These are phyloP conservation scores for Mucor racemosus DNA, from an alignment of 371 early-diverging fungal genomes.

Conservation along the genomic window DNA sequence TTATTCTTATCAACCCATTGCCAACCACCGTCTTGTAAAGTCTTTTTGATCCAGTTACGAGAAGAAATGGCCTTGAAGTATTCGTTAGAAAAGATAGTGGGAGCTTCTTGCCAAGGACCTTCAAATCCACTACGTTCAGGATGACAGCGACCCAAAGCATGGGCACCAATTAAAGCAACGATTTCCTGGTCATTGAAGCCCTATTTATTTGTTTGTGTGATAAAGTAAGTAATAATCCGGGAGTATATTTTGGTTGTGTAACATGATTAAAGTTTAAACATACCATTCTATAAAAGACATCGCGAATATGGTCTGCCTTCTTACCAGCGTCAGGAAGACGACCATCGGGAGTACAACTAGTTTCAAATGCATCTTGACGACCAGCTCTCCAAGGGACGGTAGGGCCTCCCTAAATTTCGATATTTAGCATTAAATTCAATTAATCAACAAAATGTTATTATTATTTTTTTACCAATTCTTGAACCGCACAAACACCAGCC, in stretches of 20 bases:
- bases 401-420: conserved; percentile 72
- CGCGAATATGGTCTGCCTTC: conserved; percentile 76
- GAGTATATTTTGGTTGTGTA: background rate
- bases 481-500: conserved; percentile 89
- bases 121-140: conserved; percentile 80
- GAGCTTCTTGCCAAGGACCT: conserved; percentile 87
- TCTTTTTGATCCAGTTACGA: conserved; percentile 69
- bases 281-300: conserved; percentile 91
- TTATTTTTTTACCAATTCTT: conserved; percentile 70
- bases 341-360: conserved; percentile 81
- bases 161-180: conserved; percentile 84
- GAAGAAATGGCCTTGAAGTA: conserved; percentile 71
- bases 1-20: conserved; percentile 85
- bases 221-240: background rate
- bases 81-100: conserved; percentile 85
- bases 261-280: background rate
- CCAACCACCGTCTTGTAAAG: conserved; percentile 76
- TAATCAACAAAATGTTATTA: background rate
- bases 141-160: conserved; percentile 89
- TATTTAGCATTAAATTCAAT: background rate
- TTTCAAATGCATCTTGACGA: conserved; percentile 65
- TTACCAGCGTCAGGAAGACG: conserved; percentile 90
- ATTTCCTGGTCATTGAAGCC: conserved; percentile 82
- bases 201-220: conserved; percentile 15
- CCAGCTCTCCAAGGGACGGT: conserved; percentile 90